Evolutionary conservation across 2,329 filamentous ascomycete genomes (phyloP).

Genomic region (Diaporthe citri): DNA sequence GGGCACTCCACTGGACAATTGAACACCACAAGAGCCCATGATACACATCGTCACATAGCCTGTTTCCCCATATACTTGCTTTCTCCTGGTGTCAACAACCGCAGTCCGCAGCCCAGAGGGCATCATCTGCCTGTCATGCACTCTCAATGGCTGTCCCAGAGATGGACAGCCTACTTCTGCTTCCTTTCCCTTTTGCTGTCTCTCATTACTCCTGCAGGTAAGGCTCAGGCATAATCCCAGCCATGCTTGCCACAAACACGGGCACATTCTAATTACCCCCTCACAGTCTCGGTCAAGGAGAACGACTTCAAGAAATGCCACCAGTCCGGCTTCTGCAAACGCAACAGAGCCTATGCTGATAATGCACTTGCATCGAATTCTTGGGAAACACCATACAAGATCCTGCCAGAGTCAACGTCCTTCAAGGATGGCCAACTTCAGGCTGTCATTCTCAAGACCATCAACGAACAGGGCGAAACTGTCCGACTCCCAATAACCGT

Average conservation of each 20-base stretch:
- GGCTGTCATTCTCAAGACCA: constrained; percentile 84
- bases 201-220: constrained; percentile 75
- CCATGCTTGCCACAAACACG: background rate
- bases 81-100: constrained; percentile 30
- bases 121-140: constrained; percentile 36
- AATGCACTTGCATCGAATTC: constrained; percentile 73
- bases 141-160: constrained; percentile 59
- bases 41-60: constrained; percentile 44
- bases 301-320: constrained; percentile 97
- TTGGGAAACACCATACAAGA: constrained; percentile 85
- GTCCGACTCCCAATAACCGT: constrained; percentile 86
- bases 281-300: constrained; percentile 85
- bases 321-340: constrained; percentile 97
- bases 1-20: constrained; percentile 40
- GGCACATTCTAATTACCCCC: constrained; percentile 1
- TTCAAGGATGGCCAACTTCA: constrained; percentile 86
- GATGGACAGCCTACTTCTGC: constrained; percentile 75
- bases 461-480: constrained; percentile 74
- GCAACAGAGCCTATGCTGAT: constrained; percentile 92
- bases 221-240: constrained; percentile 45
- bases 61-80: constrained; percentile 5
- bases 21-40: constrained; percentile 22
- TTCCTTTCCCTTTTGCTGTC: constrained; percentile 70
- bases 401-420: constrained; percentile 78
- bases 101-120: constrained; percentile 24